These are phyloP conservation scores for Marchantia polymorpha DNA, from an alignment of 225 moss, liverwort and hornwort species.

Conservation along the genomic window DNA sequence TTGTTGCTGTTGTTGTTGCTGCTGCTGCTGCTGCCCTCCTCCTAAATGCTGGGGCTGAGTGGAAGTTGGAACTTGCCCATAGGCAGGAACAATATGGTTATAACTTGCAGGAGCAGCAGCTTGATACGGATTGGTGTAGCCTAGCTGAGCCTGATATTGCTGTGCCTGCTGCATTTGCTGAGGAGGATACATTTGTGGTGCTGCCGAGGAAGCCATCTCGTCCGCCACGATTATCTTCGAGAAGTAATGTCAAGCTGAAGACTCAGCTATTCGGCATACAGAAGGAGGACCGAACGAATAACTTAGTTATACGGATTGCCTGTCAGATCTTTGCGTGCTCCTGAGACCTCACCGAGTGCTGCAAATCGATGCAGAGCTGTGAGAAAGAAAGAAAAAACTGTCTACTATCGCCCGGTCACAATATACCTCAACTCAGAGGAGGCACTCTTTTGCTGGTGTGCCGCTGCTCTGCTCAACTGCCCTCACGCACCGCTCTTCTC, in stretches of 20 bases:
- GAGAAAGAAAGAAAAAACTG: not conserved
- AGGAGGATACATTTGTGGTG: conserved; percentile 35
- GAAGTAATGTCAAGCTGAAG: not conserved
- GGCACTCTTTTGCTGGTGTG: not conserved
- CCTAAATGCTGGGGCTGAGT: conserved; percentile 6
- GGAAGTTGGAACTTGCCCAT: conserved; percentile 32
- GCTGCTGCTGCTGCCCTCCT: not conserved
- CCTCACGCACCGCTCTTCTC: not conserved
- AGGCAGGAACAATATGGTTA: conserved; percentile 31
- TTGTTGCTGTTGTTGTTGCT: conserved; percentile 1
- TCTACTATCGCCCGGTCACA: not conserved
- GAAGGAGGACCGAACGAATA: no score
- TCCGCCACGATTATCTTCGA: no score
- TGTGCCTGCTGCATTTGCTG: conserved; percentile 27
- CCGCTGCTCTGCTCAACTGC: not conserved
- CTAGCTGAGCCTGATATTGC: conserved; percentile 29
- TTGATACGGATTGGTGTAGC: conserved; percentile 17
- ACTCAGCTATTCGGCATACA: not conserved
- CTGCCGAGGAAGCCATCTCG: conserved; percentile 33
- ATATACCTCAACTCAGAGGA: not conserved
- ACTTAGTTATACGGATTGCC: no score
- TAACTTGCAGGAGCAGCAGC: conserved; percentile 12
- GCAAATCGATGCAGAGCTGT: no score
- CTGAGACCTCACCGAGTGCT: not conserved
- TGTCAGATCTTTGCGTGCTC: not conserved